Percentiles rank a stretch among this genome's conserved stretches.
Evolutionary conservation across 148 eudicot species (phyloP).

Genomic region (Cornus suecica): DNA sequence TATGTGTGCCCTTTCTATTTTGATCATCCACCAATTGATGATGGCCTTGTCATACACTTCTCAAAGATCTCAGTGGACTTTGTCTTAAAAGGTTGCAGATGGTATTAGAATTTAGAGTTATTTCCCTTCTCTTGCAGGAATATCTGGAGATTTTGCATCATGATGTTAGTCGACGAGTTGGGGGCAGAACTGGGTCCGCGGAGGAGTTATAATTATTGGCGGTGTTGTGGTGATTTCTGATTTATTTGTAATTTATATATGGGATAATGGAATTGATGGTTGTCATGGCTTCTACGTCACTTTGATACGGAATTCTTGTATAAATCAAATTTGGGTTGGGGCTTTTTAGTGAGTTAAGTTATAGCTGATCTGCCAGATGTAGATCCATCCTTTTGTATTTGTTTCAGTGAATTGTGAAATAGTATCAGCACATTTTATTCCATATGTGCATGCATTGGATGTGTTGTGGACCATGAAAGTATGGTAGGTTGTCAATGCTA

Average conservation of each 20-base stretch:
- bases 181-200: constrained; percentile 13
- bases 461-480: too few species aligned
- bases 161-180: constrained; percentile 26
- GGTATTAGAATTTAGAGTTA: not conserved
- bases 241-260: not conserved
- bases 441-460: too few species aligned
- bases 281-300: not conserved
- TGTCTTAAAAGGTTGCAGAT: not conserved
- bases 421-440: too few species aligned
- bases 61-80: too few species aligned
- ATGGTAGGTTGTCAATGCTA: too few species aligned
- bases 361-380: too few species aligned
- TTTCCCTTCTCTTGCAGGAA: constrained; percentile 24
- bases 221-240: not conserved
- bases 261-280: not conserved
- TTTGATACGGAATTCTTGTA: not conserved
- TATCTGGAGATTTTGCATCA: constrained; percentile 30
- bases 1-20: not conserved
- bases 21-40: not conserved
- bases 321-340: not conserved
- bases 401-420: too few species aligned
- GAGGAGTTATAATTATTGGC: not conserved
- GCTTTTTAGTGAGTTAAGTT: not conserved
- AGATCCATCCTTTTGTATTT: too few species aligned
- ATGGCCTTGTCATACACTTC: too few species aligned